phyloP scores from a whole-genome alignment of 2,329 filamentous ascomycete species.

The Ceratocystis destructans region DNA sequence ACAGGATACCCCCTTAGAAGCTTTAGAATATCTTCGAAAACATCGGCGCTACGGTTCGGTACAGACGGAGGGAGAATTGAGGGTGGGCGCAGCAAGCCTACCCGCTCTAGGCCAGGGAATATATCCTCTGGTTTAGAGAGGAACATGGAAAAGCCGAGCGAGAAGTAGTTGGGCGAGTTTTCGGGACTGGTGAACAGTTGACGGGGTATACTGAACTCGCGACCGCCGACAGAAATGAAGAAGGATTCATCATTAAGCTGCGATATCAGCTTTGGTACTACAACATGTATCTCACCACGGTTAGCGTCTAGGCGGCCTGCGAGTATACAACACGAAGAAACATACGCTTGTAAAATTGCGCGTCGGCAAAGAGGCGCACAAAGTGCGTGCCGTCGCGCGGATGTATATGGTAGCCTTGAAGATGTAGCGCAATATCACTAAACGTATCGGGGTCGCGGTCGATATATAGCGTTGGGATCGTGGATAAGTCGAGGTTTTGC shows the following conservation, averaged over 20 bases:
- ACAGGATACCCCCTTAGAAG: conserved; percentile 74
- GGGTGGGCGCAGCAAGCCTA: conserved; percentile 69
- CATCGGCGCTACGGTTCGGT: conserved; percentile 66
- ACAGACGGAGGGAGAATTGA: conserved; percentile 73
- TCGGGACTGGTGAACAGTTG: conserved; percentile 75
- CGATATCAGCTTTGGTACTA: conserved; percentile 76
- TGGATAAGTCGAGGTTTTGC: conserved; percentile 31
- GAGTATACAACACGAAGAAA: background rate
- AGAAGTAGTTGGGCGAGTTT: conserved; percentile 93
- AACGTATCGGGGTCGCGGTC: conserved; percentile 87
- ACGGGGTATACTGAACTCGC: conserved; percentile 78
- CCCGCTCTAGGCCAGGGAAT: conserved; percentile 72
- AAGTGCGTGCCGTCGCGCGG: conserved; percentile 76
- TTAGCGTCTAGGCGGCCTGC: background rate
- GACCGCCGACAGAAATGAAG: conserved; percentile 78
- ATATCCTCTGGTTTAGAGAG: conserved; percentile 67
- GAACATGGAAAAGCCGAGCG: conserved; percentile 76
- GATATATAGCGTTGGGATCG: conserved; percentile 75
- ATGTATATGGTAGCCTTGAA: conserved; percentile 80
- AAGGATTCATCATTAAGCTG: conserved; percentile 86
- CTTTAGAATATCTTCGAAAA: conserved; percentile 70
- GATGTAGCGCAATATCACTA: conserved; percentile 72
- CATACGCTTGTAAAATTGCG: conserved; percentile 78
- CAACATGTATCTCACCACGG: conserved; percentile 4
- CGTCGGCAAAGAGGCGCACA: conserved; percentile 84